A percentile compares a stretch with the other conserved stretches of the same genome.
phyloP scores from a whole-genome alignment of 2,329 filamentous ascomycete genomes.

The Penicillium sp. region DNA sequence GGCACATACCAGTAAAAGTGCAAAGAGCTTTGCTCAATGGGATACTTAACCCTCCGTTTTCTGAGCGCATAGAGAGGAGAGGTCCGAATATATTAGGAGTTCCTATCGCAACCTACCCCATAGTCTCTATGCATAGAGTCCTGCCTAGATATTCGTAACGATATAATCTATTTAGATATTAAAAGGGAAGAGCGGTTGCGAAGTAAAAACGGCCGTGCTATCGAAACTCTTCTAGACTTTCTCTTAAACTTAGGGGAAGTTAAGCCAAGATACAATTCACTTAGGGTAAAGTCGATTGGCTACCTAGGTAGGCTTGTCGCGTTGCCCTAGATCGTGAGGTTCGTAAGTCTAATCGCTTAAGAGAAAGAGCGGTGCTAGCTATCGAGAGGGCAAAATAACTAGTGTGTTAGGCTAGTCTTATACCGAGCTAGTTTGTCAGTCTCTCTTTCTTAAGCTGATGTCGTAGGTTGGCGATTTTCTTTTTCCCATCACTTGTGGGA shows the following conservation, averaged over 20 bases:
- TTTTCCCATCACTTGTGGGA: too few species aligned
- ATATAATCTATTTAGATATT: conserved; percentile 17
- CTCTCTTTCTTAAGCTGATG: too few species aligned
- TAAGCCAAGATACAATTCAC: conserved; percentile 21
- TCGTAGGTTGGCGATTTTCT: too few species aligned
- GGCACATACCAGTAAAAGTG: too few species aligned
- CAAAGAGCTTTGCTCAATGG: too few species aligned
- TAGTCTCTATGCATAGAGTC: too few species aligned
- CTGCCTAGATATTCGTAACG: conserved; percentile 9
- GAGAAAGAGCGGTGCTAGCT: conserved; percentile 22
- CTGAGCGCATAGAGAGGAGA: too few species aligned
- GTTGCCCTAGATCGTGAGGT: conserved; percentile 24
- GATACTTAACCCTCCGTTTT: too few species aligned
- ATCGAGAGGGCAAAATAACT: conserved; percentile 21
- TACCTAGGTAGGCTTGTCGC: conserved; percentile 20
- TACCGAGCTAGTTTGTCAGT: not conserved
- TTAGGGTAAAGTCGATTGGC: conserved; percentile 20
- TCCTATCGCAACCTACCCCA: too few species aligned
- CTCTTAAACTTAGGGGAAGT: conserved; percentile 26
- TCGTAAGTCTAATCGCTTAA: conserved; percentile 20
- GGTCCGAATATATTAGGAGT: too few species aligned
- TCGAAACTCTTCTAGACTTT: conserved; percentile 23
- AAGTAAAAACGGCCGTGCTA: conserved; percentile 11
- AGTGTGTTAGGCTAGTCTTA: conserved; percentile 13
- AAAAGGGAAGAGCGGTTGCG: conserved; percentile 17